Conservation (phyloP, 305 asterid genomes). For the Fraxinus angustifolia region DNA sequence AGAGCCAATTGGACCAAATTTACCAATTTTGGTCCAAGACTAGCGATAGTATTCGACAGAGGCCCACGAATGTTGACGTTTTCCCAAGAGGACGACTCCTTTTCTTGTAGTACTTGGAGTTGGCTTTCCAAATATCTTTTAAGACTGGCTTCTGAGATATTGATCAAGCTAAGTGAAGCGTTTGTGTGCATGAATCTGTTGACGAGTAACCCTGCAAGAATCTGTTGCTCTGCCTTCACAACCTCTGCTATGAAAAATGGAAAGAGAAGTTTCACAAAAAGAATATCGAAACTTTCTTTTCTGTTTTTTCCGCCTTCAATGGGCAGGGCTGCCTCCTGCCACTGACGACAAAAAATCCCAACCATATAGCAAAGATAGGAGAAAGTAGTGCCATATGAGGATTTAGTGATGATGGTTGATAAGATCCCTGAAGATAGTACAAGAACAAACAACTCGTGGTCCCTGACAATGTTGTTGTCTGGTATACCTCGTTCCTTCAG, state of each 20-base stretch:
- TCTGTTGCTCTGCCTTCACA: slow-evolving; percentile 71
- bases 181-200: slow-evolving; percentile 64
- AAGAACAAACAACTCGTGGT: slow-evolving; percentile 52
- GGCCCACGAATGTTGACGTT: slow-evolving; percentile 31
- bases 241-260: slow-evolving; percentile 81
- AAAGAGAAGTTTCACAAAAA: slow-evolving; percentile 52
- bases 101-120: slow-evolving; percentile 29
- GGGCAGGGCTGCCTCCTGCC: slow-evolving; percentile 48
- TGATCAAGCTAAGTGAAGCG: slow-evolving; percentile 63
- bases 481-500: slow-evolving; percentile 56
- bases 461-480: slow-evolving; percentile 42
- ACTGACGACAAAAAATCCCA: slow-evolving; percentile 64
- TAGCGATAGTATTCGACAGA: slow-evolving; percentile 37
- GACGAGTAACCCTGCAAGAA: slow-evolving; percentile 77
- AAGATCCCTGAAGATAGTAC: slow-evolving; percentile 64
- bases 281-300: slow-evolving; percentile 16
- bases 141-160: slow-evolving; percentile 66
- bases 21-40: slow-evolving; percentile 45
- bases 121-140: slow-evolving; percentile 53
- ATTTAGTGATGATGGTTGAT: slow-evolving; percentile 43
- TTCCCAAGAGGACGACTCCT: slow-evolving; percentile 27
- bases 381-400: slow-evolving; percentile 57
- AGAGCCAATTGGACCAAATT: slow-evolving; percentile 52
- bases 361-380: slow-evolving; percentile 76
- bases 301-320: slow-evolving; percentile 19